A percentile compares a stretch with the other conserved stretches of the same genome.
Conservation (phyloP, 2,329 filamentous ascomycete genomes). For the Pezicula neosporulosa region DNA sequence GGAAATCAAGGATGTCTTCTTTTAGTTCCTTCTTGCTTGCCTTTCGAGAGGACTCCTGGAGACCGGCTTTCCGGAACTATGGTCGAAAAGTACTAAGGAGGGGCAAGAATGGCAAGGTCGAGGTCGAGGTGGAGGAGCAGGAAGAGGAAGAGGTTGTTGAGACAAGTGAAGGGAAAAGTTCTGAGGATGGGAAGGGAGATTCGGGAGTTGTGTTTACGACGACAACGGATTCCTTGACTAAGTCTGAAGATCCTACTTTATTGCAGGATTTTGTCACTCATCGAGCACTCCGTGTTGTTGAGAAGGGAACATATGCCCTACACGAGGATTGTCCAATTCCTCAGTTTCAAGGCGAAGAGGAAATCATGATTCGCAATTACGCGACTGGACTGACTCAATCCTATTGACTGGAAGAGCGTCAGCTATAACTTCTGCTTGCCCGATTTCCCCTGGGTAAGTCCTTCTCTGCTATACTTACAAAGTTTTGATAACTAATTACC, state of each 20-base stretch:
- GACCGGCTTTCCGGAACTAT: neutral
- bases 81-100: neutral
- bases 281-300: neutral
- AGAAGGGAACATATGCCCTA: neutral
- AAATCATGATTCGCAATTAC: neutral
- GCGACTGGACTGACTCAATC: neutral
- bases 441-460: constrained; percentile 3
- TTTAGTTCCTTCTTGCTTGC: neutral
- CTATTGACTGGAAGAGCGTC: constrained; percentile 24
- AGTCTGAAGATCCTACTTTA: neutral
- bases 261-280: neutral
- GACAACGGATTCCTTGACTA: neutral
- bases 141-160: neutral
- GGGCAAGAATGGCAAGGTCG: neutral
- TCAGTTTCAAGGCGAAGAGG: neutral
- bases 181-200: neutral
- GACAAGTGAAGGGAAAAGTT: neutral
- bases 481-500: neutral
- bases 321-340: neutral
- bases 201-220: neutral
- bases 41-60: neutral
- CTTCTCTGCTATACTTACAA: constrained; percentile 23
- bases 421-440: constrained; percentile 38
- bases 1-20: neutral
- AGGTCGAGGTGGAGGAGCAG: neutral